phyloP scores from a whole-genome alignment of 2,329 filamentous ascomycete species.

The Coniochaeta ligniaria region DNA sequence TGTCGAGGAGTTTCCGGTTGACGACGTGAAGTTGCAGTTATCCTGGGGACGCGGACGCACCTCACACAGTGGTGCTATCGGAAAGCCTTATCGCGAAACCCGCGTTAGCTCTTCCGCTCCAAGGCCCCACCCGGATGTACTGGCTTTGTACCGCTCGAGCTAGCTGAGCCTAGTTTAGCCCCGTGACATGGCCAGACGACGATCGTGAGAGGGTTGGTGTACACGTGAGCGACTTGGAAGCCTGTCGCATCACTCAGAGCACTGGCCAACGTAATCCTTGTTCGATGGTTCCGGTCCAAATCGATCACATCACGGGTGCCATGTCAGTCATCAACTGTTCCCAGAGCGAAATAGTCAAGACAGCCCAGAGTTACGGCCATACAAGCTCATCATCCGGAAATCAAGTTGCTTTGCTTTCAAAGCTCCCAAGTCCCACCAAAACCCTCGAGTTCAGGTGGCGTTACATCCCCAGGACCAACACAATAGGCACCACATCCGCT shows the following conservation, averaged over 20 bases:
- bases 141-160: background rate
- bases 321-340: background rate
- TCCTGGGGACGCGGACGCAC: too few species aligned
- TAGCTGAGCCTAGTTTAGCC: background rate
- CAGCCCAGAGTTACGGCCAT: too few species aligned
- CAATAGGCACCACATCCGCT: background rate
- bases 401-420: background rate
- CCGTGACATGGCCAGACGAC: background rate
- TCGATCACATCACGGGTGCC: background rate
- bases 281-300: background rate
- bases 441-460: background rate
- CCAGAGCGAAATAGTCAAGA: too few species aligned
- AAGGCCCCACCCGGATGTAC: background rate
- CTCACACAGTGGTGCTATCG: constrained; percentile 2
- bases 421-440: background rate
- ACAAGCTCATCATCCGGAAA: background rate
- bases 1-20: too few species aligned
- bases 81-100: constrained; percentile 6
- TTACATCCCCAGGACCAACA: background rate
- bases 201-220: background rate
- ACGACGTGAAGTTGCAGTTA: too few species aligned
- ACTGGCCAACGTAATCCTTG: background rate
- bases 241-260: background rate
- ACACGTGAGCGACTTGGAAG: background rate
- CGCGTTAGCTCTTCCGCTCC: background rate